Percentiles rank a stretch among this genome's conserved stretches.
These are phyloP conservation scores for Colletotrichum neosansevieriae DNA, from an alignment of 2,329 filamentous ascomycete species.

Conservation along the genomic window DNA sequence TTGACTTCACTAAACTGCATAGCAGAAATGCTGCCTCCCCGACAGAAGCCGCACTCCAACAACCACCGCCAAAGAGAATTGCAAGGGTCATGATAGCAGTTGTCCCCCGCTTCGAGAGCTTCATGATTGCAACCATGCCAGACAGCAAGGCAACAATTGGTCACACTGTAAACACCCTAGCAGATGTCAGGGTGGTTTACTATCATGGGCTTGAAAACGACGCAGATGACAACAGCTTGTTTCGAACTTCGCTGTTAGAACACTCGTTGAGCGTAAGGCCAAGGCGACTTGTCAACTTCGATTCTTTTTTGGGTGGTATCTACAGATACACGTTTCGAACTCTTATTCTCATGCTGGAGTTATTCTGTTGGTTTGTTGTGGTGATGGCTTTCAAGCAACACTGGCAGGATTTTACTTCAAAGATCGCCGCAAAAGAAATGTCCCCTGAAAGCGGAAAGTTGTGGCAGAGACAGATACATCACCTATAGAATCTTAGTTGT, in stretches of 20 bases:
- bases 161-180: slow-evolving; percentile 42
- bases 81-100: slow-evolving; percentile 51
- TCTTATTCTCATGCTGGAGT: too few species aligned
- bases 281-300: neutral
- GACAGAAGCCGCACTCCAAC: neutral
- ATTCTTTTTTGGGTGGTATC: too few species aligned
- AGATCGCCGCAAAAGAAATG: too few species aligned
- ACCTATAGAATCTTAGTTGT: too few species aligned
- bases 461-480: too few species aligned
- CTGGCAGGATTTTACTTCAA: too few species aligned
- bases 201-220: slow-evolving; percentile 46
- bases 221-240: slow-evolving; percentile 41
- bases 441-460: too few species aligned
- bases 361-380: too few species aligned
- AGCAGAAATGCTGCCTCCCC: neutral
- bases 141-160: slow-evolving; percentile 15
- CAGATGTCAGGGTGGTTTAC: slow-evolving; percentile 47
- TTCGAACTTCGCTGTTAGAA: slow-evolving; percentile 40
- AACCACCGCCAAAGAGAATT: neutral
- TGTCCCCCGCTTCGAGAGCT: slow-evolving; percentile 44
- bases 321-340: too few species aligned
- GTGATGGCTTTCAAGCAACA: too few species aligned
- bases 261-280: slow-evolving; percentile 31
- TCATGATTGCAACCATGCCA: slow-evolving; percentile 32
- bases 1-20: neutral